Evolutionary conservation across 2,329 filamentous ascomycete genomes (phyloP), one percentile per base, ranked within the genome.

Genomic region (Exophiala alcalophila): DNA sequence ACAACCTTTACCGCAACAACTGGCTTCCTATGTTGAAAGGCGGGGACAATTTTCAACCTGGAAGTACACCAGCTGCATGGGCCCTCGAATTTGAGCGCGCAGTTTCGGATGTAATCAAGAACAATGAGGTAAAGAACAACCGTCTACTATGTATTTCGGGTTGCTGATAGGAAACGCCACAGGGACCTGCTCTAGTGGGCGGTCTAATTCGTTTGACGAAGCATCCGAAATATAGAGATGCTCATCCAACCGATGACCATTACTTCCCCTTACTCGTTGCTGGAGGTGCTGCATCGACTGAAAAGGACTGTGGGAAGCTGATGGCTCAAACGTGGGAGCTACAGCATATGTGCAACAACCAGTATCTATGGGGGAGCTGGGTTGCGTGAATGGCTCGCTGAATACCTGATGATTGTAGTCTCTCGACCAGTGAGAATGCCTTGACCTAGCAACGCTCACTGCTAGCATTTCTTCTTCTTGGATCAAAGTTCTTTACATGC

Each of bases 231-330:
- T 85, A 75, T 55, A 64, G 81, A 10, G 80, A 84, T 53, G 81
- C 81, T 0, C 81, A 85, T 63, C 80, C 70, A 1, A 84, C 81
- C 0, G 81, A 86, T 55, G 81, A 85, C 58, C 81, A 85, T 56
- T 84, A 81, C 51, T 83, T 84, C 76, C 65, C 79, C 0, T 69
- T 76, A 3, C 66, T 79, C 53, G 84, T 84, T 61, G 73, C 81
- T 0, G 77, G 79, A 0, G 81, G 81, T 1, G 65, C 72, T 2
- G 66, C 66, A 21, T 71, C 78, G 1, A 70, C 70, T 20, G 54
- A 62, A 39, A 69, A 72, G 18, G 73, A 78, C 58, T 51, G 61
- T 24, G 72, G 66, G 0, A 59, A 63, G 45, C 55, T 79, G 48
- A 68, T 65, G 11, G 78, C 77, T 0, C 78, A 83, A 65, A 74